phyloP scores from a whole-genome alignment of 2,329 filamentous ascomycete genomes.

The Harringtonia lauricola region DNA sequence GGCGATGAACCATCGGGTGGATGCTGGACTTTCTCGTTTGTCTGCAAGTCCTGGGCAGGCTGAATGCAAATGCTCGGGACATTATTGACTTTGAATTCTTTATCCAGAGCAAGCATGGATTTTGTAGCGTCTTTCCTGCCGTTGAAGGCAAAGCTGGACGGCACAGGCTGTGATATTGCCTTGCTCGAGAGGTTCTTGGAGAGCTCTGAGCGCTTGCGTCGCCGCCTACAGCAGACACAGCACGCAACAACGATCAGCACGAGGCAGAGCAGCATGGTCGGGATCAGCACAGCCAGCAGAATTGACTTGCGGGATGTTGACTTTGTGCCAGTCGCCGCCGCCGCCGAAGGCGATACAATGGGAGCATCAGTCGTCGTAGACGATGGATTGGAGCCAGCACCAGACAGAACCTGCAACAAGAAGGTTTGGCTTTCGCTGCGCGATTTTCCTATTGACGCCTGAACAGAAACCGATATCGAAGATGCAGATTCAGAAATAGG shows the following conservation, averaged over 20 bases:
- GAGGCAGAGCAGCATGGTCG: constrained; percentile 26
- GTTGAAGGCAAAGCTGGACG: constrained; percentile 18
- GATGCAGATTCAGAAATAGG: constrained; percentile 21
- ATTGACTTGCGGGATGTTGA: constrained; percentile 16
- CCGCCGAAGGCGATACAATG: neutral
- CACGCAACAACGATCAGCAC: constrained; percentile 17
- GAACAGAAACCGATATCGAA: constrained; percentile 15
- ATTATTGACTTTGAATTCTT: constrained; percentile 10
- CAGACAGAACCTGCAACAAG: constrained; percentile 22
- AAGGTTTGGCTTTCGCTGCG: constrained; percentile 26
- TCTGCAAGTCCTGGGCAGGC: too few species aligned
- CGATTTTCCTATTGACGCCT: constrained; percentile 21
- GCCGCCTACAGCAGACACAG: constrained; percentile 18
- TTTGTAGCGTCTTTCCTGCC: constrained; percentile 10
- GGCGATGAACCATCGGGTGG: too few species aligned
- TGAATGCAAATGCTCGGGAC: neutral
- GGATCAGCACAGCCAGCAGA: constrained; percentile 32
- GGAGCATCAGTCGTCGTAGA: constrained; percentile 1
- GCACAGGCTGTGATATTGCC: constrained; percentile 21
- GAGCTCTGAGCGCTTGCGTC: constrained; percentile 11
- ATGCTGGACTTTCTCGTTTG: neutral
- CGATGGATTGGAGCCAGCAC: constrained; percentile 13
- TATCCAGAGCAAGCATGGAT: constrained; percentile 10
- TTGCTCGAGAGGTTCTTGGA: constrained; percentile 12
- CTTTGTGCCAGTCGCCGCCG: neutral